Conservation (phyloP, 2,329 filamentous ascomycete genomes). For the Fonsecaea erecta region DNA sequence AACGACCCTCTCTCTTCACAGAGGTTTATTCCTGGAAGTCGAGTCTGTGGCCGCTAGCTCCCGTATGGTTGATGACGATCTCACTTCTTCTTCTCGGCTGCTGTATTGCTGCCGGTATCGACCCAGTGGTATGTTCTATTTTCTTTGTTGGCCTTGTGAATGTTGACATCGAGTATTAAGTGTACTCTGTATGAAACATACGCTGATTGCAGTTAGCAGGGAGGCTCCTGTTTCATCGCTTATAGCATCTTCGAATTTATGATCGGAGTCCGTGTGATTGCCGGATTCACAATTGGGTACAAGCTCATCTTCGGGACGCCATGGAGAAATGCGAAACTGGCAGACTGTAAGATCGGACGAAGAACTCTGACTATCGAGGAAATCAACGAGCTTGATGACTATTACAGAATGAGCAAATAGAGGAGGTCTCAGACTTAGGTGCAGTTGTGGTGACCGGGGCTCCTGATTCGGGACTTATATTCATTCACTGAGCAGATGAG, state of each 20-base stretch:
- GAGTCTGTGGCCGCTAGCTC: slow-evolving; percentile 40
- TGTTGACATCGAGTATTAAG: not conserved
- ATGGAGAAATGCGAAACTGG: slow-evolving; percentile 32
- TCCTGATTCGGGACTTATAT: not conserved
- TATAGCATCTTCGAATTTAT: slow-evolving; percentile 41
- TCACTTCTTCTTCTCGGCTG: slow-evolving; percentile 33
- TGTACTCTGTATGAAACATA: not conserved
- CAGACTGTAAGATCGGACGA: slow-evolving; percentile 37
- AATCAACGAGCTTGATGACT: slow-evolving; percentile 36
- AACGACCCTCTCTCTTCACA: slow-evolving; percentile 39
- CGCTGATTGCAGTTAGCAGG: not conserved
- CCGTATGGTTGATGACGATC: slow-evolving; percentile 38
- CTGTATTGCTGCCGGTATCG: slow-evolving; percentile 28
- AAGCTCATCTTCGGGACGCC: slow-evolving; percentile 38
- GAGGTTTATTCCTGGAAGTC: slow-evolving; percentile 41
- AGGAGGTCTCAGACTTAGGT: slow-evolving; percentile 36
- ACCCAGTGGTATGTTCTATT: slow-evolving; percentile 23
- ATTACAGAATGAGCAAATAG: slow-evolving; percentile 37
- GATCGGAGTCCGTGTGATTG: slow-evolving; percentile 39
- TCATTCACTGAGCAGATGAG: not conserved
- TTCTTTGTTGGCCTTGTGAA: not conserved
- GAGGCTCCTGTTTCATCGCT: slow-evolving; percentile 24
- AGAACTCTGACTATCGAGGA: slow-evolving; percentile 36
- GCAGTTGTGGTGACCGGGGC: slow-evolving; percentile 30
- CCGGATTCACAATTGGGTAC: slow-evolving; percentile 36